Percentiles rank a stretch among this genome's conserved stretches.
phyloP scores from a whole-genome alignment of 106 monocot species.

The Triglochin maritima region DNA sequence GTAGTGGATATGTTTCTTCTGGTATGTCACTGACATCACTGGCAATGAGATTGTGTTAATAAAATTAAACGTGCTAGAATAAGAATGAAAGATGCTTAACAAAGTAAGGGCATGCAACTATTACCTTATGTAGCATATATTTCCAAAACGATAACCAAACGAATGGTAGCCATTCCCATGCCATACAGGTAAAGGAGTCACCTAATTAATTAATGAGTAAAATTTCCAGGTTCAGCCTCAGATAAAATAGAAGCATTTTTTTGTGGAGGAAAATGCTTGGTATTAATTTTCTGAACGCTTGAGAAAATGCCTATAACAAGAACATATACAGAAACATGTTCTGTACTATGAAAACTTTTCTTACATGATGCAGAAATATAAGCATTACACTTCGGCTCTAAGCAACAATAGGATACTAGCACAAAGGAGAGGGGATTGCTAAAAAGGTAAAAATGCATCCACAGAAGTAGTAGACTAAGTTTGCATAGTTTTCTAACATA shows the following conservation, averaged over 20 bases:
- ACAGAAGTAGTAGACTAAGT: no score
- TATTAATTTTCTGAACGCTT: not conserved
- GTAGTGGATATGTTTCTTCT: slow-evolving; percentile 73
- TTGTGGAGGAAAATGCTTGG: not conserved
- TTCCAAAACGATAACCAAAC: slow-evolving; percentile 91
- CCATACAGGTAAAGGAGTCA: slow-evolving; percentile 93
- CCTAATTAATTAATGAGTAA: slow-evolving; percentile 10
- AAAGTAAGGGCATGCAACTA: not conserved
- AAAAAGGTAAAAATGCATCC: no score
- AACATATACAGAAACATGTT: not conserved
- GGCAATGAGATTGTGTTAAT: not conserved
- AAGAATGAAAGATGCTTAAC: not conserved
- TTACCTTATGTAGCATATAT: slow-evolving; percentile 92
- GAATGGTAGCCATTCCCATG: slow-evolving; percentile 89
- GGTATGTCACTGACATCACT: slow-evolving; percentile 99
- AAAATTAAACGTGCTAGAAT: not conserved
- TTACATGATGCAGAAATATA: not conserved
- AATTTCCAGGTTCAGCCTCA: not conserved
- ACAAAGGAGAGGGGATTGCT: no score
- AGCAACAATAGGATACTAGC: no score
- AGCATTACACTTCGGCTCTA: not conserved
- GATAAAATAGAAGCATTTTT: not conserved
- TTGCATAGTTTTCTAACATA: no score
- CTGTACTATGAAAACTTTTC: not conserved
- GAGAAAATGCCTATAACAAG: no score